Evolutionary conservation across 2,329 filamentous ascomycete genomes (phyloP), one percentile per base, ranked within the genome.

Genomic region (Diplodia seriata): DNA sequence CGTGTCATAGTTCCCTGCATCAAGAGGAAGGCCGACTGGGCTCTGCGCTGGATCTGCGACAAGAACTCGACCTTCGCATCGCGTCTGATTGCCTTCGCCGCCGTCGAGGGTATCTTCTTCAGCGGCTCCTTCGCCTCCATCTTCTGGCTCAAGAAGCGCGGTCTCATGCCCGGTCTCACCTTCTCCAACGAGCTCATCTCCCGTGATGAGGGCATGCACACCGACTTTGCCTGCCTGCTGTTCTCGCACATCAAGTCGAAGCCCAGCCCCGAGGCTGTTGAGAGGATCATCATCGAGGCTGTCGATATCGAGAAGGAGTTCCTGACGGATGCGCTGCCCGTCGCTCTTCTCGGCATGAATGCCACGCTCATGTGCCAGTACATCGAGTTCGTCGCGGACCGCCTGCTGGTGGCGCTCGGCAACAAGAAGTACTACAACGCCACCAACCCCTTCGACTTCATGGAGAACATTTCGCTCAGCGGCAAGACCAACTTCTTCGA

Each of bases 401-500:
- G 95, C 75, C 90, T 99, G 43, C 88, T 99, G 43, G 85, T 98
- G 69, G 90, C 95, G 38, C 91, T 99, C 56, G 95, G 95, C 76
- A 97, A 97, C 82, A 87, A 91, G 75, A 98, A 97, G 87, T 86
- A 91, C 76, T 99, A 97, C 89, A 92, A 95, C 78, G 85, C 91
- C 31, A 88, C 90, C 80, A 99, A 99, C 85, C 95, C 95, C 79
- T 99, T 99, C 80, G 95, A 99, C 86, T 99, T 99, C 83, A 99
- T 99, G 95, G 95, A 99, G 87, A 97, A 97, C 84, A 99, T 99
- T 82, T 98, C 95, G 26, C 88, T 99, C 12, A 92, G 93, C 64
- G 95, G 95, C 82, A 99, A 99, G 91, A 99, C 95, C 80, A 99
- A 99, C 89, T 99, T 99, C 89, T 99, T 99, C 81, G 95, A 99